These are phyloP conservation scores for Microascus cirrosus DNA, from an alignment of 2,329 filamentous ascomycete species.

Conservation along the genomic window DNA sequence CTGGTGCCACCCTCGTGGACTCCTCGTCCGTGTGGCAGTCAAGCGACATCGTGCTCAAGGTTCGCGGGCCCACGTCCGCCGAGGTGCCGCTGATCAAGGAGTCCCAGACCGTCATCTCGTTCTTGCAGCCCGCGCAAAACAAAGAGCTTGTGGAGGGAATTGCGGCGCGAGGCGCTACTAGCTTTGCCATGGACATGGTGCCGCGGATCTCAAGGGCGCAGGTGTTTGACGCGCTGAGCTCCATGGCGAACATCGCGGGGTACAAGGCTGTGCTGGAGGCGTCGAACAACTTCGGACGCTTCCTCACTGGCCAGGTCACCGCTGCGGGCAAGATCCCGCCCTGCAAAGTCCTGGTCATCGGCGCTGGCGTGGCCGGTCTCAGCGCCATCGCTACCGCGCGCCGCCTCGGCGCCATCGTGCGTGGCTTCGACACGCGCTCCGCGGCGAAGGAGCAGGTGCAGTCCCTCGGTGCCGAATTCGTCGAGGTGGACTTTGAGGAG, in stretches of 20 bases:
- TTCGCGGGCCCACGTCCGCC: constrained; percentile 59
- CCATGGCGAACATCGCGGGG: constrained; percentile 89
- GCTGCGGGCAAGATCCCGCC: constrained; percentile 85
- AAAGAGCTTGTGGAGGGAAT: constrained; percentile 63
- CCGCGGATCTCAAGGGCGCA: constrained; percentile 83
- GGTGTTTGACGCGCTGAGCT: constrained; percentile 78
- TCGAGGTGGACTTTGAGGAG: constrained; percentile 77
- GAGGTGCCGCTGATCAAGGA: constrained; percentile 60
- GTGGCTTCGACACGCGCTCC: constrained; percentile 84
- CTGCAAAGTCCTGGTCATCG: constrained; percentile 82
- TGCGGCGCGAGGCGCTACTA: constrained; percentile 57
- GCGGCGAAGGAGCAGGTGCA: constrained; percentile 83
- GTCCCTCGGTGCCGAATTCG: constrained; percentile 79
- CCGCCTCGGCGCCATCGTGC: constrained; percentile 78
- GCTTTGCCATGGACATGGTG: constrained; percentile 89
- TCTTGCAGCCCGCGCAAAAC: constrained; percentile 76
- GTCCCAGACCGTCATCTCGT: constrained; percentile 67
- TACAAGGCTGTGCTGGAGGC: constrained; percentile 89
- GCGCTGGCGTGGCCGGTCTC: constrained; percentile 78
- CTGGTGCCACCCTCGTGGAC: constrained; percentile 68
- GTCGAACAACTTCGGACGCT: constrained; percentile 80
- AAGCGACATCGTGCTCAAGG: constrained; percentile 74
- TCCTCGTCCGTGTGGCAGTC: constrained; percentile 57
- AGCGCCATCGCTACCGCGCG: constrained; percentile 81
- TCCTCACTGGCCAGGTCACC: constrained; percentile 80